Evolutionary conservation across 305 asterid species (phyloP).

Genomic region (Plantago coronopus): DNA sequence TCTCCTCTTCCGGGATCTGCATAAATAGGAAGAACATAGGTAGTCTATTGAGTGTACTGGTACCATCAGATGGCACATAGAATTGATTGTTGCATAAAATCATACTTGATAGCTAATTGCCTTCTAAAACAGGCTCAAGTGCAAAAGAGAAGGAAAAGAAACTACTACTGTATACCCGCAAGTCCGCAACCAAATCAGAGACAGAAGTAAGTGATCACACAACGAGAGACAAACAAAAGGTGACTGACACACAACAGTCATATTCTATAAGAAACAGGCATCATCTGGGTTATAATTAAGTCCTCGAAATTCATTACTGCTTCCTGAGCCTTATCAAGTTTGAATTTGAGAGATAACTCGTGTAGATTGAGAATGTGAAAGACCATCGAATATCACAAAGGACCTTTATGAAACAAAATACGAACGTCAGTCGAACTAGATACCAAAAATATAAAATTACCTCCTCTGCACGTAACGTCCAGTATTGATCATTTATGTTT

Average conservation of each 20-base stretch:
- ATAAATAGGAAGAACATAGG: neutral
- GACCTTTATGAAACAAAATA: neutral
- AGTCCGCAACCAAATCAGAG: no score
- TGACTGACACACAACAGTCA: no score
- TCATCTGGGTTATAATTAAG: no score
- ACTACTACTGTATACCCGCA: no score
- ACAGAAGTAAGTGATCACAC: no score
- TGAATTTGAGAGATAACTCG: no score
- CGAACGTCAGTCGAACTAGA: neutral
- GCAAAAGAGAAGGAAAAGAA: neutral
- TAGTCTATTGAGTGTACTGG: neutral
- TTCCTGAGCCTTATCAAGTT: no score
- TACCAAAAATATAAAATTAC: constrained; percentile 19
- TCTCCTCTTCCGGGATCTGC: constrained; percentile 55
- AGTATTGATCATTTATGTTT: constrained; percentile 55
- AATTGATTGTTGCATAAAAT: no score
- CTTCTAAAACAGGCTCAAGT: neutral
- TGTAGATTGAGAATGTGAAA: no score
- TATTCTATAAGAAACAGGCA: no score
- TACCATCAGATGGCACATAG: neutral
- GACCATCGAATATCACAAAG: neutral
- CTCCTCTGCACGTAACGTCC: constrained; percentile 59
- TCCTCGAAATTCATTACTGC: no score
- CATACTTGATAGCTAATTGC: neutral
- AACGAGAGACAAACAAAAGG: neutral